Percentiles rank a stretch among this genome's conserved stretches.
Evolutionary conservation across 2,329 filamentous ascomycete species (phyloP).

Genomic region (Diaporthe longicolla): DNA sequence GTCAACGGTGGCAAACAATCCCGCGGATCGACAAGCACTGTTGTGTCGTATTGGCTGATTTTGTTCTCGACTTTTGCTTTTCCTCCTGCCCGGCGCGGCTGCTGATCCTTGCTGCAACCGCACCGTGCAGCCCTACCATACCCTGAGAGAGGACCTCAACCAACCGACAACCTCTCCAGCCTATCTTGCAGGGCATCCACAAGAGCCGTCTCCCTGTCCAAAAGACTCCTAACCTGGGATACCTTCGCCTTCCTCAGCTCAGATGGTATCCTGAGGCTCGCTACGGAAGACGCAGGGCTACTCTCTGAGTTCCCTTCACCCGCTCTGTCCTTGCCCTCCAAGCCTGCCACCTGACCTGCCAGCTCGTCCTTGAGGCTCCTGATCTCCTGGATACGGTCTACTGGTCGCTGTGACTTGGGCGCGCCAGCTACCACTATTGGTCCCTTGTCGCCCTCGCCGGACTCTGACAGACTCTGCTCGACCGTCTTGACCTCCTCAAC

Average conservation of each 20-base stretch:
- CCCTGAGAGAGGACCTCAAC: slow-evolving; percentile 38
- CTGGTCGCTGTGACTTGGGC: slow-evolving; percentile 62
- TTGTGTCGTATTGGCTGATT: slow-evolving; percentile 37
- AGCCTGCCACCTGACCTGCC: slow-evolving; percentile 62
- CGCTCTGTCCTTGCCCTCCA: slow-evolving; percentile 50
- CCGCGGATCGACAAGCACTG: slow-evolving; percentile 29
- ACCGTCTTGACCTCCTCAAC: slow-evolving; percentile 57
- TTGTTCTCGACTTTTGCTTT: slow-evolving; percentile 30
- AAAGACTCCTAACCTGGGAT: slow-evolving; percentile 71
- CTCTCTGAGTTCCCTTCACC: slow-evolving; percentile 48
- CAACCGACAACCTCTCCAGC: slow-evolving; percentile 68
- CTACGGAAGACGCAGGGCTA: slow-evolving; percentile 50
- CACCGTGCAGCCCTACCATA: slow-evolving; percentile 7
- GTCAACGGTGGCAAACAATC: slow-evolving; percentile 5
- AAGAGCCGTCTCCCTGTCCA: slow-evolving; percentile 77
- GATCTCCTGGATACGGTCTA: slow-evolving; percentile 71
- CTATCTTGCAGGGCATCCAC: slow-evolving; percentile 76
- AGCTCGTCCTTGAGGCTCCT: slow-evolving; percentile 68
- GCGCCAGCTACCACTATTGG: slow-evolving; percentile 42
- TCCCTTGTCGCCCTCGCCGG: slow-evolving; percentile 47
- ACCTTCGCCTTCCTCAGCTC: slow-evolving; percentile 75
- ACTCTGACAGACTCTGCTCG: slow-evolving; percentile 58
- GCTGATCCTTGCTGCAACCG: slow-evolving; percentile 19
- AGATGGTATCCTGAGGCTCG: slow-evolving; percentile 67
- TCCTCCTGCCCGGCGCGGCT: slow-evolving; percentile 21